These are phyloP conservation scores for Penicillium corylophilum DNA, from an alignment of 2,329 filamentous ascomycete species.

Conservation along the genomic window DNA sequence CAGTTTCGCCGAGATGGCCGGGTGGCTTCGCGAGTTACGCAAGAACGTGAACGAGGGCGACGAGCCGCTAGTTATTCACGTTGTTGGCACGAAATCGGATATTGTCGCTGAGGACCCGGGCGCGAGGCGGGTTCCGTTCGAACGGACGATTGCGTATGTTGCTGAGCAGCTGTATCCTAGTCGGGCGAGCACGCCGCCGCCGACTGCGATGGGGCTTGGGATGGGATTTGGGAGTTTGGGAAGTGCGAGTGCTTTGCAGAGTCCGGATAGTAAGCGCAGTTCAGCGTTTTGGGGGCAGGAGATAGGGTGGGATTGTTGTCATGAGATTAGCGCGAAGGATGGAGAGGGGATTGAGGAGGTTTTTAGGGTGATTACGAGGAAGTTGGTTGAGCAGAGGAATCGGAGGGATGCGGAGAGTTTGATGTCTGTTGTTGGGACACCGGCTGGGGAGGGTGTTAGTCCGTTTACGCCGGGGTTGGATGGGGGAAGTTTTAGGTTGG, in stretches of 20 bases:
- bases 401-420: constrained; percentile 51
- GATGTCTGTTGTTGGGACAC: constrained; percentile 47
- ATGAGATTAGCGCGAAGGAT: constrained; percentile 92
- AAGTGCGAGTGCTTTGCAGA: constrained; percentile 26
- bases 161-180: constrained; percentile 83
- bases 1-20: constrained; percentile 88
- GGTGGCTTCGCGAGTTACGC: constrained; percentile 83
- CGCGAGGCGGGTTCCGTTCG: constrained; percentile 82
- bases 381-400: constrained; percentile 70
- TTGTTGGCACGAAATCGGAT: constrained; percentile 94
- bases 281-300: constrained; percentile 76
- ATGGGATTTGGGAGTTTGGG: constrained; percentile 23
- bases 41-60: constrained; percentile 66
- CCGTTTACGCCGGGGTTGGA: constrained; percentile 51
- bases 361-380: constrained; percentile 84
- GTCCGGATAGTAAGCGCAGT: constrained; percentile 47
- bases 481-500: constrained; percentile 59
- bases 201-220: constrained; percentile 52
- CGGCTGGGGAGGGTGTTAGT: constrained; percentile 37
- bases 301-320: constrained; percentile 93
- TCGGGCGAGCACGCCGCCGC: constrained; percentile 64
- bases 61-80: constrained; percentile 78
- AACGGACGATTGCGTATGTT: constrained; percentile 92
- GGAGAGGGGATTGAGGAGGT: constrained; percentile 97
- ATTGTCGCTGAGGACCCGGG: constrained; percentile 81